Evolutionary conservation across 2,329 filamentous ascomycete genomes (phyloP), one percentile per base, ranked within the genome.

Genomic region (Pseudogymnoascus sp.): DNA sequence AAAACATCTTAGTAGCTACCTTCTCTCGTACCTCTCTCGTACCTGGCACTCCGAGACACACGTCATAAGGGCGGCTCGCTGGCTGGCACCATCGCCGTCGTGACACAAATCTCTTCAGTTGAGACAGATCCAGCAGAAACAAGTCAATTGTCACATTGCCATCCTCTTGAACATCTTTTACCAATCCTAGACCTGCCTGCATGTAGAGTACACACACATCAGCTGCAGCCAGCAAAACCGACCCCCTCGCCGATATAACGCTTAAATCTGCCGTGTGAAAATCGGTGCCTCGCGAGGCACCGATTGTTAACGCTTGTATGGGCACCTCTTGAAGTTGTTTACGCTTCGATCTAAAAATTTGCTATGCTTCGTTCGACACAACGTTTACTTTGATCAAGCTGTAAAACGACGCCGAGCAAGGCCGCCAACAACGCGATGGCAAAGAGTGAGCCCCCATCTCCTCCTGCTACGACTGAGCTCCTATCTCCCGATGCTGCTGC

Each of bases 71-170:
- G 29, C 46, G 46, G 46, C n/a, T 33, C n/a, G 26, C 10, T 56
- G 46, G 26, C 46, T 31, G 46, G 46, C 9, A 31, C 46, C 46
- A 11, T 53, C 9, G 46, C 26, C 19, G 46, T 53, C 26, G 46
- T 53, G 46, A 53, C n/a, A 53, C 46, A 53, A 53, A 56, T 56
- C 46, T 56, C 46, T 56, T 56, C 46, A 31, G 46, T 56, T 56
- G 5, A 56, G 46, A 56, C 26, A 33, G n/a, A 19, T 11, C 44
- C 7, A 31, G 23, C 23, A 50, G 44, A 56, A 31, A 56, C 46
- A 56, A 19, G 46, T 56, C 46, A 33, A 56, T 56, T 56, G 46
- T 56, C 46, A 56, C 46, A 56, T 56, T 53, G 26, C 46, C 46
- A 53, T 53, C 26, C 26, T 33, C 9, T 19, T 56, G 46, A 56